Evolutionary conservation across 2,329 filamentous ascomycete species (phyloP).

Genomic region (Colletotrichum orbiculare): DNA sequence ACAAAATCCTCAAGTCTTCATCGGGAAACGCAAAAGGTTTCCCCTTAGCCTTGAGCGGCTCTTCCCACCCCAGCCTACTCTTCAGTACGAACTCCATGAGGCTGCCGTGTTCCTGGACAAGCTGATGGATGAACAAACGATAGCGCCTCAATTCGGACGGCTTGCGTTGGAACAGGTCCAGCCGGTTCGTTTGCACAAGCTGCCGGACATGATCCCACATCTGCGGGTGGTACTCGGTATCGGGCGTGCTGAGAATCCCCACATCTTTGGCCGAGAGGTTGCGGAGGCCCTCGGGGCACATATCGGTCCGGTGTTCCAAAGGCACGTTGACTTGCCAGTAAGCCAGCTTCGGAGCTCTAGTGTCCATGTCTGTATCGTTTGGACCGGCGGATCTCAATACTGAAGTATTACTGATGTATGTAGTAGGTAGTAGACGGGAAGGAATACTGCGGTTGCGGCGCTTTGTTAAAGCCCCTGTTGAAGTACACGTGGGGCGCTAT

Average conservation of each 20-base stretch:
- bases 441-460: no score
- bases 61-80: conserved; percentile 76
- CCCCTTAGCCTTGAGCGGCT: conserved; percentile 40
- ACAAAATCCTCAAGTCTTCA: conserved; percentile 77
- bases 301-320: conserved; percentile 64
- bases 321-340: conserved; percentile 91
- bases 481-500: no score
- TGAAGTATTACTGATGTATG: no score
- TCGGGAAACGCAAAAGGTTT: conserved; percentile 54
- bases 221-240: conserved; percentile 71
- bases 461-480: no score
- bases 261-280: conserved; percentile 75
- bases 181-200: conserved; percentile 72
- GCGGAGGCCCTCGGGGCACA: conserved; percentile 79
- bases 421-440: no score
- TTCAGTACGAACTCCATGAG: conserved; percentile 81
- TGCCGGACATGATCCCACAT: conserved; percentile 77
- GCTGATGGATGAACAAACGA: conserved; percentile 72
- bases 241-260: conserved; percentile 75
- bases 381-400: no score
- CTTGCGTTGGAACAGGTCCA: conserved; percentile 80
- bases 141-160: conserved; percentile 86
- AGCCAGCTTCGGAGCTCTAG: conserved; percentile 50
- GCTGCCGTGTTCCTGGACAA: conserved; percentile 77
- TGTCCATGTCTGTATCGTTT: no score